Conservation (phyloP, 352 stramenopile species). For the Pythium aquatile region DNA sequence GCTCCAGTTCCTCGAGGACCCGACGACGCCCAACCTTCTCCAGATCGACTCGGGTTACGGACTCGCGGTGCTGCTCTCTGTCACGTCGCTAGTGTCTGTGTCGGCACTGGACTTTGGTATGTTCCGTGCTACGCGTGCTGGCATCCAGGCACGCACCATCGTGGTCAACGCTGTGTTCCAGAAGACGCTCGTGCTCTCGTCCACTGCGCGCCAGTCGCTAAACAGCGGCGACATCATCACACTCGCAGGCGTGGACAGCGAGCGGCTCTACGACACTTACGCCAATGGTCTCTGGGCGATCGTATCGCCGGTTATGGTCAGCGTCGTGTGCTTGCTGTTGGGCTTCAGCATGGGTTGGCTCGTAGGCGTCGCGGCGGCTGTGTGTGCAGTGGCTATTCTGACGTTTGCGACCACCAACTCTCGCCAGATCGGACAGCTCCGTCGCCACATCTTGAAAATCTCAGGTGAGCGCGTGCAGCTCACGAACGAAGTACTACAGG, state of each 20-base stretch:
- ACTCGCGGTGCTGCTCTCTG: constrained; percentile 22
- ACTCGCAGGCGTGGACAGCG: constrained; percentile 48
- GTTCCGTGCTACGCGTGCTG: constrained; percentile 44
- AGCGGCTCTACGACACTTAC: constrained; percentile 53
- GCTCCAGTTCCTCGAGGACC: too few species aligned
- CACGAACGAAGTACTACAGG: constrained; percentile 91
- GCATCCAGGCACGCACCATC: constrained; percentile 46
- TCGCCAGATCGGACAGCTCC: constrained; percentile 30
- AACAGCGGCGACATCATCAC: constrained; percentile 65
- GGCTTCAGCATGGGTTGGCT: constrained; percentile 16
- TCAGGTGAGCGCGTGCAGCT: constrained; percentile 86
- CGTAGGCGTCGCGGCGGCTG: constrained; percentile 26
- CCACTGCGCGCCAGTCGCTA: constrained; percentile 37
- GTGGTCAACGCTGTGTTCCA: constrained; percentile 53
- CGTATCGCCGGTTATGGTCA: constrained; percentile 26
- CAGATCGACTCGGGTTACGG: neutral
- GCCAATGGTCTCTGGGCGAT: constrained; percentile 40
- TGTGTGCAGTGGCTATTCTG: constrained; percentile 30
- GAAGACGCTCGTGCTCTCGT: constrained; percentile 51
- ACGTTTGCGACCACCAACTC: constrained; percentile 33
- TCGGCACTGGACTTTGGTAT: constrained; percentile 47
- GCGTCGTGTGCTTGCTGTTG: constrained; percentile 21
- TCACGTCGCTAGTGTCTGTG: constrained; percentile 25
- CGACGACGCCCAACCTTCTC: too few species aligned
- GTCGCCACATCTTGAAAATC: constrained; percentile 40